Base-by-base conservation (phyloP, 805 yeast species). In the Wickerhamiella dianesei region DNA sequence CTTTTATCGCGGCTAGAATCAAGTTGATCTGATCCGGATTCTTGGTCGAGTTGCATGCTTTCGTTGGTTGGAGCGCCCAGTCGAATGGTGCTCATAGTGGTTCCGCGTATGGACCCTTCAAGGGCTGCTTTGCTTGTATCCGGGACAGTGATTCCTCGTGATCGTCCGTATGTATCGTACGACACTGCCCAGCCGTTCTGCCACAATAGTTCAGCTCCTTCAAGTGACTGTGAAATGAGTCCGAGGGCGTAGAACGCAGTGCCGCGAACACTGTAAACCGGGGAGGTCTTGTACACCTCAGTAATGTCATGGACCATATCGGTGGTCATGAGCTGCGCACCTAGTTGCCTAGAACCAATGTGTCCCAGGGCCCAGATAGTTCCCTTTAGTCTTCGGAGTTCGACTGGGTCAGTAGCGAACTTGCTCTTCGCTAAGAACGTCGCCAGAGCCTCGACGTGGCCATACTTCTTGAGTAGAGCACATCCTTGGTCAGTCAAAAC, bases 351-450 rank as follows among this genome's bases (percentile, higher is more conserved):
- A 0, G 87, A 75, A 1, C 88, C 88, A 25, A 88, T 77, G 56
- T 80, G 79, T 0, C 96, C 96, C 32, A 85, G 69, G 1, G 94
- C 79, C 96, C 96, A 89, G 35, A 89, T 56, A 32, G 81, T 75
- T 9, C 88, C 83, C 58, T 84, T 85, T 21, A 89, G 61, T 51
- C 71, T 72, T 6, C 66, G 32, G 17, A 68, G 49, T 3, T 42
- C 42, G 2, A 53, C 25, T 3, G 65, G 65, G 18, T 65, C 70
- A 4, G 59, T 36, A 9, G 45, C 40, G 14, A 52, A 55, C 3
- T 45, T 48, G 5, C 51, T 55, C 21, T 53, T 44, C 41, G 52
- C 47, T 41, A 66, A 53, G 45, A 53, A 62, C 21, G 51, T 50
- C 4, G 63, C 63, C 49, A 69, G 60, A 14, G 46, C 51, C 17